These are phyloP conservation scores for Didymosphaeria variabile DNA, from an alignment of 2,329 filamentous ascomycete genomes.

Conservation along the genomic window DNA sequence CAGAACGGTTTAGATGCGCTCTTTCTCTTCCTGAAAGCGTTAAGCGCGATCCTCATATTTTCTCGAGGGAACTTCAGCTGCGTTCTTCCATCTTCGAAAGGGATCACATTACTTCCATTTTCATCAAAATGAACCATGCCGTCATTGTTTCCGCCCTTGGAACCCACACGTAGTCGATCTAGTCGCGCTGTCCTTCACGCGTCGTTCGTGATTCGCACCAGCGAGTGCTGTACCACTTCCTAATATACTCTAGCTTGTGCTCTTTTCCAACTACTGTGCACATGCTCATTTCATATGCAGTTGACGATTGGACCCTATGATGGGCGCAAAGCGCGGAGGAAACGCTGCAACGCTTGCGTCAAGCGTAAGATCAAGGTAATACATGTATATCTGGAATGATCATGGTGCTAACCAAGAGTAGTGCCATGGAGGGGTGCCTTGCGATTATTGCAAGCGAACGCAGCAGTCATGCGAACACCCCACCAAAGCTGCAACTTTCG, in stretches of 20 bases:
- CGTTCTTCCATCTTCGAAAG: not conserved
- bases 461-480: slow-evolving; percentile 25
- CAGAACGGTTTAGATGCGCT: slow-evolving; percentile 27
- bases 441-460: slow-evolving; percentile 30
- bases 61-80: not conserved
- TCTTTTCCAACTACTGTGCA: no score
- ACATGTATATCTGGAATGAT: not conserved
- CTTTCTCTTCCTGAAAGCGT: slow-evolving; percentile 28
- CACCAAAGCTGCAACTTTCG: slow-evolving; percentile 11
- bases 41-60: slow-evolving; percentile 14
- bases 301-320: slow-evolving; percentile 36
- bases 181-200: not conserved
- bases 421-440: slow-evolving; percentile 37
- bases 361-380: slow-evolving; percentile 39
- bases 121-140: not conserved
- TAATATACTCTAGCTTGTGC: slow-evolving; percentile 5
- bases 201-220: not conserved
- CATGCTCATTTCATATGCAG: slow-evolving; percentile 18
- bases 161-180: not conserved
- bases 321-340: slow-evolving; percentile 38
- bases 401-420: slow-evolving; percentile 16
- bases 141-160: no score
- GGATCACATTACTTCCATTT: not conserved
- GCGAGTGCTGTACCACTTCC: slow-evolving; percentile 22
- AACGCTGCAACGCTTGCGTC: slow-evolving; percentile 36